Evolutionary conservation across 2,329 filamentous ascomycete genomes (phyloP), one percentile per base, ranked within the genome.

Genomic region (Gaeumannomyces tritici): DNA sequence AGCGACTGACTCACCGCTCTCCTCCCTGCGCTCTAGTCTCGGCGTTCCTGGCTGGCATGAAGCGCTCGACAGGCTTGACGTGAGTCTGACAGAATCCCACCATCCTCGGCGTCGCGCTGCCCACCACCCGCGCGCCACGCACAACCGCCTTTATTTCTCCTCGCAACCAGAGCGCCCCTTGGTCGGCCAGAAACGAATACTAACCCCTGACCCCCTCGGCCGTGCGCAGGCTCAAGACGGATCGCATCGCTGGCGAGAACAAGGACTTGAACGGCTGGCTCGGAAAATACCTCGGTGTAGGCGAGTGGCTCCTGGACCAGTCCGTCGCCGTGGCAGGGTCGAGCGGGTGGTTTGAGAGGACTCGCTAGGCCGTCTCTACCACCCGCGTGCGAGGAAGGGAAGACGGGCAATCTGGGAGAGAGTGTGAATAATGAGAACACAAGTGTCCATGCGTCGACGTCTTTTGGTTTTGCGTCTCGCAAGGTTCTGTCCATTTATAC

Each of bases 271-370:
- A 89, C 73, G 88, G 87, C 71, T 98, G 93, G 92, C 86, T 98
- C 68, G 89, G 93, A 72, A 93, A 89, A 74, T 98, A 98, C 75
- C 86, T 98, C 56, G 91, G 91, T 66, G 88, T 97, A 24, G 95
- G 95, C 69, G 95, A 99, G 80, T 96, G 92, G 86, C 90, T 97
- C 67, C 96, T 99, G 92, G 95, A 99, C 76, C 90, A 96, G 79
- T 96, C 92, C 33, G 91, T 98, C 35, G 93, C 93, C 55, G 85
- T 98, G 63, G 90, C 96, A 73, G 89, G 91, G 55, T 88, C 89
- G 59, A 96, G 90, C 73, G 84, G 88, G 64, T 99, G 87, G 77
- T 99, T 99, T 74, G 93, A 97, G 79, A 85, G 95, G 72, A 93
- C 86, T 75, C 85, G 93, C 79, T 96, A 80, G 80, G 24, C 29